These are phyloP conservation scores for Penicillium longicatenatum DNA, from an alignment of 495 filamentous ascomycete genomes.

Conservation along the genomic window DNA sequence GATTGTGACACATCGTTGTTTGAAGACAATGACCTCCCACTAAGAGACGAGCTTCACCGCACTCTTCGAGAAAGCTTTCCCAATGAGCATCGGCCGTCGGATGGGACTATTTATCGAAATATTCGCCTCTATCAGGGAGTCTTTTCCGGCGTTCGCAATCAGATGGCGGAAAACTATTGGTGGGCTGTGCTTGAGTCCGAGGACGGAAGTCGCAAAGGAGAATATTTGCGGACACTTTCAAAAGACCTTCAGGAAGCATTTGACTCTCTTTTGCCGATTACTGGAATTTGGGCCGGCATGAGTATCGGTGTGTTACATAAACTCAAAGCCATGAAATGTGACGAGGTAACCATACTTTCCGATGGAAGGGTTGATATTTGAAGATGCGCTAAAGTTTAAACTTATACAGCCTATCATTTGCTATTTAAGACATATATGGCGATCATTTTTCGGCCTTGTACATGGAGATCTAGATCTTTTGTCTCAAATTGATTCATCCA, in stretches of 20 bases:
- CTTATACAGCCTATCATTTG: constrained; percentile 2
- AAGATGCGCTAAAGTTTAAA: too few relatives aligned
- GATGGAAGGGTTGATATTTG: too few relatives aligned
- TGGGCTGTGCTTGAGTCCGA: constrained; percentile 9
- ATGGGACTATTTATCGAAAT: constrained; percentile 9
- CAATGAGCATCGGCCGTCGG: constrained; percentile 6
- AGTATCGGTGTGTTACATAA: constrained; percentile 18
- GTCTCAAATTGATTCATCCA: constrained; percentile 3
- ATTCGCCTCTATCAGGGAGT: constrained; percentile 8
- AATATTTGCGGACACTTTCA: constrained; percentile 5
- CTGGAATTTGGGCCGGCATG: constrained; percentile 12
- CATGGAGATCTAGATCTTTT: constrained; percentile 1
- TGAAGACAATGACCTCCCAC: constrained; percentile 4
- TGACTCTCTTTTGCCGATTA: constrained; percentile 11
- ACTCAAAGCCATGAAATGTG: constrained; percentile 14
- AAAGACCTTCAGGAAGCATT: neutral
- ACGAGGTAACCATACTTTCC: constrained; percentile 5
- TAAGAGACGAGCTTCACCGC: constrained; percentile 1
- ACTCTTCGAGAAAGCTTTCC: constrained; percentile 4
- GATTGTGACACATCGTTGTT: too few relatives aligned
- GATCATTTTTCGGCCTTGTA: constrained; percentile 5
- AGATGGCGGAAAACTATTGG: constrained; percentile 8
- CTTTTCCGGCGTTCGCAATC: neutral
- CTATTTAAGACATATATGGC: constrained; percentile 10
- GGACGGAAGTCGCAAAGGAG: constrained; percentile 8